A percentile compares a stretch with the other conserved stretches of the same genome.
Conservation (phyloP, 305 asterid genomes). For the Solanum chacoense region DNA sequence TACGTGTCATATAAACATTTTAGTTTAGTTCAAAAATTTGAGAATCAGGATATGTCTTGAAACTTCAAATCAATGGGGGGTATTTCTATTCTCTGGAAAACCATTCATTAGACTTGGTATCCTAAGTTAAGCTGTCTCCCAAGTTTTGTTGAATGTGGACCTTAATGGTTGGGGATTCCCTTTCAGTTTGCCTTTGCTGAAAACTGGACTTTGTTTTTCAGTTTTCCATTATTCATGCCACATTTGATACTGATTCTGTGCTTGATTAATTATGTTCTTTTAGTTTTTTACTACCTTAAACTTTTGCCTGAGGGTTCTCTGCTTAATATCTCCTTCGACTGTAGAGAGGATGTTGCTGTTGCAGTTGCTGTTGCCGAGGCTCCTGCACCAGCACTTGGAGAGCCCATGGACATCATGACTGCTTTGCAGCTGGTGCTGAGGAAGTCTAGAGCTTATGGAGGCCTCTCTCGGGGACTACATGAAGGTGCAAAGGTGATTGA, state of each 20-base stretch:
- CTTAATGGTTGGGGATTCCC: background rate
- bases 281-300: too few species aligned
- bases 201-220: too few species aligned
- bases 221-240: too few species aligned
- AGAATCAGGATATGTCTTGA: background rate
- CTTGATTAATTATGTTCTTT: too few species aligned
- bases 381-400: conserved; percentile 48
- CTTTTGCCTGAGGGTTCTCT: too few species aligned
- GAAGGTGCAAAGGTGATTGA: conserved; percentile 45
- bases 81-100: background rate
- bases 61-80: background rate
- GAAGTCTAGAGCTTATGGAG: conserved; percentile 49
- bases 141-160: background rate
- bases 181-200: background rate
- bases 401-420: conserved; percentile 59
- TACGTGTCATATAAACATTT: background rate
- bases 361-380: conserved; percentile 17
- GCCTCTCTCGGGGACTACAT: conserved; percentile 44
- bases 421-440: conserved; percentile 48
- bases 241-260: too few species aligned
- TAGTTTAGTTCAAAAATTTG: background rate
- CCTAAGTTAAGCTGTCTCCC: background rate
- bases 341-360: background rate
- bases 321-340: too few species aligned
- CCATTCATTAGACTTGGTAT: background rate